These are phyloP conservation scores for Wallacemonas rigidus DNA, from an alignment of 208 protist species.

Conservation along the genomic window DNA sequence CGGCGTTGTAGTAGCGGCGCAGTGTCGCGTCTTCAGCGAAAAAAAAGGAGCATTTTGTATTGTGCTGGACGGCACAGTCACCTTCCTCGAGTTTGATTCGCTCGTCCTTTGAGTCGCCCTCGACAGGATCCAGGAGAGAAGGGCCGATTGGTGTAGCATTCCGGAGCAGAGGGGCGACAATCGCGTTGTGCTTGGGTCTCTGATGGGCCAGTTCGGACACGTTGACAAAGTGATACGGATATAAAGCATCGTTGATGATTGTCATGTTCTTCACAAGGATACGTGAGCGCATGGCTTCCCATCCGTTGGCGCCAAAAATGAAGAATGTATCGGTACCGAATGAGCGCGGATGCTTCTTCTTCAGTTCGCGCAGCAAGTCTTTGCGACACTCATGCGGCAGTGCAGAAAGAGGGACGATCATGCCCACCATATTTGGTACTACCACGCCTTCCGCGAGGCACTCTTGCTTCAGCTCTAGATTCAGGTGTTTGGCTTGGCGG, in stretches of 20 bases:
- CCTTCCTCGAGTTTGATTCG: slow-evolving; percentile 11
- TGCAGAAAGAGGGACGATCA: slow-evolving; percentile 73
- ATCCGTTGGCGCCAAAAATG: slow-evolving; percentile 85
- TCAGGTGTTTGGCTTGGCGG: slow-evolving; percentile 82
- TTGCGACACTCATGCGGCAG: slow-evolving; percentile 42
- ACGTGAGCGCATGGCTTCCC: slow-evolving; percentile 81
- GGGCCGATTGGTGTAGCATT: slow-evolving; percentile 36
- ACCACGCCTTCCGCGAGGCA: slow-evolving; percentile 47
- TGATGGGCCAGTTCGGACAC: slow-evolving; percentile 63
- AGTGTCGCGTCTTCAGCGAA: slow-evolving; percentile 86
- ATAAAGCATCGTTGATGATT: slow-evolving; percentile 64
- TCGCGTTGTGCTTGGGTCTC: slow-evolving; percentile 45
- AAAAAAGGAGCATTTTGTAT: slow-evolving; percentile 33
- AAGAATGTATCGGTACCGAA: slow-evolving; percentile 80
- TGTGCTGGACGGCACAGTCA: slow-evolving; percentile 3
- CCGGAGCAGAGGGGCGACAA: slow-evolving; percentile 20
- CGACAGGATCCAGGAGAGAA: slow-evolving; percentile 20
- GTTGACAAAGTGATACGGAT: slow-evolving; percentile 91
- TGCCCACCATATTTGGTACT: slow-evolving; percentile 79
- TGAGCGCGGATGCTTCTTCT: slow-evolving; percentile 48
- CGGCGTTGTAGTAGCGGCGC: slow-evolving; percentile 86
- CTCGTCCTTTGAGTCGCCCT: background rate
- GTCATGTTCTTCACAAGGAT: slow-evolving; percentile 86
- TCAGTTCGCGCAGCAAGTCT: slow-evolving; percentile 62
- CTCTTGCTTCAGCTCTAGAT: slow-evolving; percentile 54